phyloP scores from a whole-genome alignment of 2,329 filamentous ascomycete species.

The Celoporthe dispersa region DNA sequence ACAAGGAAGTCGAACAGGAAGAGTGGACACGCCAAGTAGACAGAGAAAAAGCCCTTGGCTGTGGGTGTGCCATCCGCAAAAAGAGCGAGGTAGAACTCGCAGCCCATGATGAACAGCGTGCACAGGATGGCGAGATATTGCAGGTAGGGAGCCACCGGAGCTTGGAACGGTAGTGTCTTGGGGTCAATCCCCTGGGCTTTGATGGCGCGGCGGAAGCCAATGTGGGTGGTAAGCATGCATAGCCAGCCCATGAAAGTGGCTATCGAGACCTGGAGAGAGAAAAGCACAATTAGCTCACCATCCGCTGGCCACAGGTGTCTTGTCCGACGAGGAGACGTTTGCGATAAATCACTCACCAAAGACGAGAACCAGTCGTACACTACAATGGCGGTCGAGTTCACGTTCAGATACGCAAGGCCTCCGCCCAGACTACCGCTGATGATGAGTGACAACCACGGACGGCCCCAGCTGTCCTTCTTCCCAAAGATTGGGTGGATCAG shows the following conservation, averaged over 20 bases:
- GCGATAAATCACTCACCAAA: slow-evolving; percentile 30
- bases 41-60: slow-evolving; percentile 18
- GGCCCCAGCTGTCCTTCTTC: slow-evolving; percentile 35
- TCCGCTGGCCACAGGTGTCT: neutral
- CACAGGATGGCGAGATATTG: slow-evolving; percentile 18
- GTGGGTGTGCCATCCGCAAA: slow-evolving; percentile 12
- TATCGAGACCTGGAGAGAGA: slow-evolving; percentile 14
- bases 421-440: slow-evolving; percentile 38
- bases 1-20: slow-evolving; percentile 24
- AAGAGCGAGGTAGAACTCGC: slow-evolving; percentile 24
- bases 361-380: slow-evolving; percentile 42
- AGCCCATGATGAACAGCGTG: slow-evolving; percentile 17
- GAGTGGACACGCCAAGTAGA: slow-evolving; percentile 25
- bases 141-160: slow-evolving; percentile 17
- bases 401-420: slow-evolving; percentile 41
- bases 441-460: slow-evolving; percentile 38
- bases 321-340: neutral
- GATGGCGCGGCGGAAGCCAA: slow-evolving; percentile 19
- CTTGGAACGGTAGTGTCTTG: slow-evolving; percentile 16
- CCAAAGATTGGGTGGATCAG: slow-evolving; percentile 35
- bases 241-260: slow-evolving; percentile 25
- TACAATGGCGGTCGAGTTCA: slow-evolving; percentile 34
- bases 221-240: slow-evolving; percentile 18
- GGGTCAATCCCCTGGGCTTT: slow-evolving; percentile 17
- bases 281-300: neutral